Conservation (phyloP, 768 basidiomycete species). For the Lactifluus volemus region DNA sequence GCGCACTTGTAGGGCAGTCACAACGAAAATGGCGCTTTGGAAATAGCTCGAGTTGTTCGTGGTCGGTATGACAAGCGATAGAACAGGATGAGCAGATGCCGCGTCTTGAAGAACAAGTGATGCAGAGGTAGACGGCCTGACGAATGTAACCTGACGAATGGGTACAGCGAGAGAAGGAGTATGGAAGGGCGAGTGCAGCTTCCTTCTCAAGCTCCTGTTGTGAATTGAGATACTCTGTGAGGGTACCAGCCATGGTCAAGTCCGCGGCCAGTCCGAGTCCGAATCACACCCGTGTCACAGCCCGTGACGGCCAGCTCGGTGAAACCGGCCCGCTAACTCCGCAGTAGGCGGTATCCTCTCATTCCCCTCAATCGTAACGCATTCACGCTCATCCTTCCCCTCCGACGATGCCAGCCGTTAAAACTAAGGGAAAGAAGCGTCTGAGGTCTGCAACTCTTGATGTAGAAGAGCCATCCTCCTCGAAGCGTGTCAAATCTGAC, state of each 20-base stretch:
- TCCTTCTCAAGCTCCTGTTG: constrained; percentile 30
- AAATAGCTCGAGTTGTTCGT: constrained; percentile 82
- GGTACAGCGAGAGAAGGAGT: constrained; percentile 36
- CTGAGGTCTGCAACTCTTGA: not conserved
- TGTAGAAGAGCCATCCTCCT: constrained; percentile 7
- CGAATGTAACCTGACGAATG: constrained; percentile 35
- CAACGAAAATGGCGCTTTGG: constrained; percentile 78
- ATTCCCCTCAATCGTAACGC: constrained; percentile 1
- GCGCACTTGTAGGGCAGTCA: constrained; percentile 67
- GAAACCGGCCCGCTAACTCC: not conserved
- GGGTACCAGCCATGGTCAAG: constrained; percentile 17
- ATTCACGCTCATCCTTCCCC: not conserved
- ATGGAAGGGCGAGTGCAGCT: constrained; percentile 35
- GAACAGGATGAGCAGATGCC: constrained; percentile 81
- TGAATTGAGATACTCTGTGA: constrained; percentile 25
- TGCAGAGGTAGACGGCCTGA: constrained; percentile 77
- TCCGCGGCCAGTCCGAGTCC: too few species aligned
- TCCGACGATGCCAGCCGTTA: constrained; percentile 5
- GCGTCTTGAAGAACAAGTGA: constrained; percentile 56
- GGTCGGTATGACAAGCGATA: constrained; percentile 78
- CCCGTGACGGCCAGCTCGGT: not conserved
- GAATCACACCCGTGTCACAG: too few species aligned
- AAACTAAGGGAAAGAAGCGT: constrained; percentile 14
- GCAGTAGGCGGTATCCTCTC: not conserved
- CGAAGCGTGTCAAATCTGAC: constrained; percentile 14